Conservation (phyloP, 2,329 filamentous ascomycete species). For the Phyllosticta ampelicida region DNA sequence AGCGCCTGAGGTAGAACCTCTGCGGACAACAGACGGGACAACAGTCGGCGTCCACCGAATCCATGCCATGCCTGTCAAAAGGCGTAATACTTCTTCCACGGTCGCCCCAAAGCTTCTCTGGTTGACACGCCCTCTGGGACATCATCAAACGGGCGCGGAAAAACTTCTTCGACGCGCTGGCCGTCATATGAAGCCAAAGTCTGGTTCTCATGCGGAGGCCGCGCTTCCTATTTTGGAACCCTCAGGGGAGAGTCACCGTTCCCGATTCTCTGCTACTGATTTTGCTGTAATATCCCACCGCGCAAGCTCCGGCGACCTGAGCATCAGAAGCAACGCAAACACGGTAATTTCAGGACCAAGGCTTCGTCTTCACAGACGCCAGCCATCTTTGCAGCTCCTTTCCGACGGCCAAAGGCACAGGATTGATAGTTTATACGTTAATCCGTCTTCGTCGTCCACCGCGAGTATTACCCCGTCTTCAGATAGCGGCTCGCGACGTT, state of each 20-base stretch:
- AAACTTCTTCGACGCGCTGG: constrained; percentile 4
- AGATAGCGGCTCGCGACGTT: background rate
- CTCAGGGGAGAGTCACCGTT: constrained; percentile 1
- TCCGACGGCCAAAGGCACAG: background rate
- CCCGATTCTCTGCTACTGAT: background rate
- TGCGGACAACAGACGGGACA: background rate
- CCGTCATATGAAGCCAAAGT: constrained; percentile 5
- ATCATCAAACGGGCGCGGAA: background rate
- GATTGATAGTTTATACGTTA: background rate
- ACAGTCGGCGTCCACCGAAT: constrained; percentile 1
- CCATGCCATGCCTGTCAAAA: background rate
- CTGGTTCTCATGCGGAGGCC: background rate
- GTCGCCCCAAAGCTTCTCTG: constrained; percentile 3
- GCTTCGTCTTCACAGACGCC: background rate
- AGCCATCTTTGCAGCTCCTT: background rate
- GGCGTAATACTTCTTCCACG: constrained; percentile 1
- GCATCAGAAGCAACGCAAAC: background rate
- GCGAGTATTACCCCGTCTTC: background rate
- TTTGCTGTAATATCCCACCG: background rate
- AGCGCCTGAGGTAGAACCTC: background rate
- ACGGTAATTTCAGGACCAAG: background rate
- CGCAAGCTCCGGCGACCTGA: background rate
- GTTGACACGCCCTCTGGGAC: background rate
- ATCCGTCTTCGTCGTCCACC: background rate
- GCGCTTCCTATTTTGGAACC: background rate